These are phyloP conservation scores for Coemansia furcata DNA, from an alignment of 192 early-diverging fungal species.

Conservation along the genomic window DNA sequence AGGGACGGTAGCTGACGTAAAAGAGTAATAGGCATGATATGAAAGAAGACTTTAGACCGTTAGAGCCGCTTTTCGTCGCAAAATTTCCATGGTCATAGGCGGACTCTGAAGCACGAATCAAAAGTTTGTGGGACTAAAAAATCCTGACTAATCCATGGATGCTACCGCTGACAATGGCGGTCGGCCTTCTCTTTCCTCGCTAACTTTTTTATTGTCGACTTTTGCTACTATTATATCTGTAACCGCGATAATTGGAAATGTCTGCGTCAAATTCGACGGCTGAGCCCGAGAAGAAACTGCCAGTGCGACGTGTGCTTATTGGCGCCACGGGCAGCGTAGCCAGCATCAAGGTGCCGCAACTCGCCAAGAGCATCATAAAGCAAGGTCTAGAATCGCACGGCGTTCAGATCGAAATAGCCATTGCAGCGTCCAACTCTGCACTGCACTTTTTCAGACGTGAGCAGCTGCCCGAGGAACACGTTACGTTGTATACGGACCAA, in stretches of 20 bases:
- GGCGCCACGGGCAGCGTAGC: slow-evolving; percentile 90
- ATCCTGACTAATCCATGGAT: not conserved
- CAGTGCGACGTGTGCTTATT: slow-evolving; percentile 61
- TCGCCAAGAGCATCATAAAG: slow-evolving; percentile 45
- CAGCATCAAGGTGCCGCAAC: slow-evolving; percentile 79
- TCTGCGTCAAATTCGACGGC: not conserved
- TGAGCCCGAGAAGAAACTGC: not conserved
- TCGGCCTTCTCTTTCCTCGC: not conserved
- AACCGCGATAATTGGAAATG: not conserved
- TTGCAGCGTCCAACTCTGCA: slow-evolving; percentile 79
- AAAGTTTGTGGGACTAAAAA: not conserved
- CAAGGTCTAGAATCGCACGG: slow-evolving; percentile 9
- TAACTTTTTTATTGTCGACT: not conserved
- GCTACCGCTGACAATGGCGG: not conserved
- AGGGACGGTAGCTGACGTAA: not conserved
- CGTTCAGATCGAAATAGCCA: slow-evolving; percentile 65
- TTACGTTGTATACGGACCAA: slow-evolving; percentile 71
- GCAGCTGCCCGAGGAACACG: slow-evolving; percentile 44
- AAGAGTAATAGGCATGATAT: slow-evolving; percentile 15
- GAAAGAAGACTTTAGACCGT: too few species aligned
- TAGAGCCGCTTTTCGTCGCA: too few species aligned
- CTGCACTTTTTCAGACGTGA: slow-evolving; percentile 78
- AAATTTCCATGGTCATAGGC: not conserved
- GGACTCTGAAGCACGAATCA: not conserved
- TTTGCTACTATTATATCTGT: not conserved